A percentile compares a stretch with the other conserved stretches of the same genome.
Evolutionary conservation across 1,284 basidiomycete species (phyloP).

Genomic region (Boletus mariae): DNA sequence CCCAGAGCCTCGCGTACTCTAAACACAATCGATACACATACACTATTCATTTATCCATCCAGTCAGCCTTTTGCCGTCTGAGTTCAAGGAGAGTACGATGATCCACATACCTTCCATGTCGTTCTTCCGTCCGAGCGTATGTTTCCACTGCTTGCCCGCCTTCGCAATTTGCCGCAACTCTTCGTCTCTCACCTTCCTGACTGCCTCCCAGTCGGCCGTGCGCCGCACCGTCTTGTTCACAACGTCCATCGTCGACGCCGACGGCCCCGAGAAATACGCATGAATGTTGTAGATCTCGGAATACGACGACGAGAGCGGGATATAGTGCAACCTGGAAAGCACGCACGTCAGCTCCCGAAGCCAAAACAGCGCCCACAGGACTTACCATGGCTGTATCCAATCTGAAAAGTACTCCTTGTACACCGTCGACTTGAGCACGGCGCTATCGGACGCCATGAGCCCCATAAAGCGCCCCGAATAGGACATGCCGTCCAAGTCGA

Average conservation of each 20-base stretch:
- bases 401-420: constrained; percentile 87
- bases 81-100: neutral
- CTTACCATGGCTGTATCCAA: constrained; percentile 81
- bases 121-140: constrained; percentile 70
- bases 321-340: constrained; percentile 44
- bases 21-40: constrained; percentile 88
- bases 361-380: constrained; percentile 9
- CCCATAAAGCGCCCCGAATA: constrained; percentile 89
- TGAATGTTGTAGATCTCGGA: constrained; percentile 57
- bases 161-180: constrained; percentile 78
- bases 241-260: constrained; percentile 55
- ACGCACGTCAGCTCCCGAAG: neutral
- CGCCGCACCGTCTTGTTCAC: constrained; percentile 39
- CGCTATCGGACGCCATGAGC: constrained; percentile 83
- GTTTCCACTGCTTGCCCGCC: constrained; percentile 88
- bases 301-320: too few species aligned
- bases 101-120: constrained; percentile 80
- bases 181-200: constrained; percentile 63
- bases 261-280: constrained; percentile 84
- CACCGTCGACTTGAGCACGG: constrained; percentile 84
- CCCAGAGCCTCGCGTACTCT: constrained; percentile 64
- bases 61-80: constrained; percentile 5
- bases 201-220: constrained; percentile 29
- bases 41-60: constrained; percentile 37
- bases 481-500: constrained; percentile 91